These are phyloP conservation scores for Polytrichum formosum DNA, from an alignment of 225 moss, liverwort and hornwort genomes.

Conservation along the genomic window DNA sequence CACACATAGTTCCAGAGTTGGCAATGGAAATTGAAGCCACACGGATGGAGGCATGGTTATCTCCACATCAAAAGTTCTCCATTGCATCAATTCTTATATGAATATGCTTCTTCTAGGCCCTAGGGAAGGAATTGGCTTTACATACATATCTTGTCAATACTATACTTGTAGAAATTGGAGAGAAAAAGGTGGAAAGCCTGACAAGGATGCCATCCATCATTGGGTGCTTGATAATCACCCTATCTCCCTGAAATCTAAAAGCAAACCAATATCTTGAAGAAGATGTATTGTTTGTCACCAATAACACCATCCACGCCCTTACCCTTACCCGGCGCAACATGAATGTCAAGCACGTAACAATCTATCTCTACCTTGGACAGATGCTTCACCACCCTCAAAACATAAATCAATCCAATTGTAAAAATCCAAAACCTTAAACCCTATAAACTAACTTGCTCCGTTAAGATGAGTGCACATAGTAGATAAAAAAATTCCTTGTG, in stretches of 20 bases:
- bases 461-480: too few species aligned
- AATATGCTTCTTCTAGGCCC: slow-evolving; percentile 41
- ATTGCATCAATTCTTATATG: slow-evolving; percentile 71
- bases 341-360: too few species aligned
- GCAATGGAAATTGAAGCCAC: slow-evolving; percentile 47
- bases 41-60: slow-evolving; percentile 47
- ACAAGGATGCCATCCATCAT: slow-evolving; percentile 76
- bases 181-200: slow-evolving; percentile 49
- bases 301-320: too few species aligned
- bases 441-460: too few species aligned
- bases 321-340: too few species aligned
- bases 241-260: slow-evolving; percentile 7
- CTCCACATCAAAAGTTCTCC: slow-evolving; percentile 48
- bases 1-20: slow-evolving; percentile 54
- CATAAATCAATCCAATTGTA: too few species aligned
- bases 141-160: slow-evolving; percentile 44
- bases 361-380: too few species aligned
- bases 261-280: too few species aligned
- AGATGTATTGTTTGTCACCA: too few species aligned
- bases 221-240: slow-evolving; percentile 60
- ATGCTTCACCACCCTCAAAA: too few species aligned
- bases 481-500: too few species aligned
- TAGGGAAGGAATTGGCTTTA: slow-evolving; percentile 32
- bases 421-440: too few species aligned
- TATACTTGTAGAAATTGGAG: slow-evolving; percentile 61